Evolutionary conservation across 2,329 filamentous ascomycete species (phyloP).

Genomic region (Fusarium palustre): DNA sequence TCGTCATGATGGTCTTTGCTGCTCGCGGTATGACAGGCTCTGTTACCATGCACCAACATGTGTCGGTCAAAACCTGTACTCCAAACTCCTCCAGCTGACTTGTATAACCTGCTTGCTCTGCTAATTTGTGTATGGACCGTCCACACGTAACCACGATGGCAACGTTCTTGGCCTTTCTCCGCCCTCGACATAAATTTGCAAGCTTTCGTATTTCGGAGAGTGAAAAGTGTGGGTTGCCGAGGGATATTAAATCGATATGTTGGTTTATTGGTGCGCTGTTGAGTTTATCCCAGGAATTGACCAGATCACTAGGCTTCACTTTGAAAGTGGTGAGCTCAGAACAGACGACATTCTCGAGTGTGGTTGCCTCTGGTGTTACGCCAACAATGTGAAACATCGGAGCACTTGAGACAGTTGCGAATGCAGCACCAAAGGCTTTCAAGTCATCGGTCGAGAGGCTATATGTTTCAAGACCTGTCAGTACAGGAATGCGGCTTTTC

Average conservation of each 20-base stretch:
- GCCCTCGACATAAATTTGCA: neutral
- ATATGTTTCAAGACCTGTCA: slow-evolving; percentile 24
- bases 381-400: slow-evolving; percentile 42
- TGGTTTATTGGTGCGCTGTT: slow-evolving; percentile 12
- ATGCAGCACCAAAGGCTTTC: slow-evolving; percentile 38
- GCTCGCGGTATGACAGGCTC: slow-evolving; percentile 26
- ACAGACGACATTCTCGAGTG: neutral
- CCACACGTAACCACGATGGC: slow-evolving; percentile 18
- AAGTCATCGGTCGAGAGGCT: slow-evolving; percentile 32
- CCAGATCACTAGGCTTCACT: slow-evolving; percentile 6
- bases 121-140: slow-evolving; percentile 23
- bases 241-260: slow-evolving; percentile 25
- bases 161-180: neutral
- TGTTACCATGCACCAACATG: slow-evolving; percentile 33
- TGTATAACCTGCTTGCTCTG: slow-evolving; percentile 30
- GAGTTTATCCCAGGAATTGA: slow-evolving; percentile 20
- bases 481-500: slow-evolving; percentile 25
- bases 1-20: slow-evolving; percentile 29
- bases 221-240: slow-evolving; percentile 40
- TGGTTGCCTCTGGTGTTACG: slow-evolving; percentile 36
- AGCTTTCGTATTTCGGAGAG: slow-evolving; percentile 27
- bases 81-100: slow-evolving; percentile 14
- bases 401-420: slow-evolving; percentile 37
- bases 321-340: neutral
- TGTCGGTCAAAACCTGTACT: slow-evolving; percentile 30